Evolutionary conservation across 306 rosid genomes (phyloP).

Genomic region (Begonia masoniana): DNA sequence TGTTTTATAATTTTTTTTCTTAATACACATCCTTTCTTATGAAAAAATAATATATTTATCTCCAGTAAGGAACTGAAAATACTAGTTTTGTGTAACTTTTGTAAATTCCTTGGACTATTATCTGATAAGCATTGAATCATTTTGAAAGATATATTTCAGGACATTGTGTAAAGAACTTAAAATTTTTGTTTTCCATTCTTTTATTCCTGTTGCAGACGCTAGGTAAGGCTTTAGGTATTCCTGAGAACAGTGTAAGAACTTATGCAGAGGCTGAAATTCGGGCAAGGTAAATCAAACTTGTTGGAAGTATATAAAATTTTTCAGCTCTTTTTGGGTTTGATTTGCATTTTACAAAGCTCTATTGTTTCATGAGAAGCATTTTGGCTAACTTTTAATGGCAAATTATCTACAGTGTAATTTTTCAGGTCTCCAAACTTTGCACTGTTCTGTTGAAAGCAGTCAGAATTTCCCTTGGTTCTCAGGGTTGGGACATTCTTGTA

Average conservation of each 20-base stretch:
- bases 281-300: constrained; percentile 45
- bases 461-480: constrained; percentile 69
- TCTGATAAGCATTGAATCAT: too few relatives aligned
- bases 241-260: constrained; percentile 75
- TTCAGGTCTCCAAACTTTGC: constrained; percentile 93
- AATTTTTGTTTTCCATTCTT: constrained; percentile 6
- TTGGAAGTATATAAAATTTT: background rate
- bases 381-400: constrained; percentile 16
- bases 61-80: too few relatives aligned
- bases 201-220: constrained; percentile 28
- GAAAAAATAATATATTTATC: too few relatives aligned
- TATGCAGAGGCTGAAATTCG: constrained; percentile 96
- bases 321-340: too few relatives aligned
- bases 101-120: too few relatives aligned
- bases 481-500: constrained; percentile 98
- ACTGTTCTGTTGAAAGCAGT: constrained; percentile 76
- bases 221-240: constrained; percentile 82
- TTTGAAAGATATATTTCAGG: background rate
- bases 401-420: constrained; percentile 54
- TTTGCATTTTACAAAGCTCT: too few relatives aligned
- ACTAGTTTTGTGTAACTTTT: too few relatives aligned
- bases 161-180: background rate
- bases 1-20: too few relatives aligned
- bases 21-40: too few relatives aligned
- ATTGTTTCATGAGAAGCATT: background rate